Evolutionary conservation across 2,329 filamentous ascomycete genomes (phyloP).

Genomic region (Fusarium penzigii): DNA sequence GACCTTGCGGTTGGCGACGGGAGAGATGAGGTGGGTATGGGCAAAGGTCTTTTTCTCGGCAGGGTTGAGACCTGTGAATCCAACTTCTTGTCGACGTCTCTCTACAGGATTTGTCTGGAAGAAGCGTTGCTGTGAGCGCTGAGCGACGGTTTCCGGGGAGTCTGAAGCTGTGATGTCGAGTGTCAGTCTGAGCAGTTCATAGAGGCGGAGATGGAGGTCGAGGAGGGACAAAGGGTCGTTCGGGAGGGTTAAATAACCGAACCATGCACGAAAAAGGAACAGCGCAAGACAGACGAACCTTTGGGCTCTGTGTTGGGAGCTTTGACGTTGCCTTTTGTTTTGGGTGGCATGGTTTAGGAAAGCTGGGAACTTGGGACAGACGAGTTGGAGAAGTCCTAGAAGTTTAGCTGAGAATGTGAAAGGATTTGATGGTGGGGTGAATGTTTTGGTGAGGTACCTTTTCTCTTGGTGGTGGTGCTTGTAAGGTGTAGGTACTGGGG

Average conservation of each 20-base stretch:
- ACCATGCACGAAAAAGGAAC: neutral
- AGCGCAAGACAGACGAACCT: conserved; percentile 8
- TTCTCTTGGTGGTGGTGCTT: conserved; percentile 14
- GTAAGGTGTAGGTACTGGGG: no score
- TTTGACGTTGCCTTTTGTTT: conserved; percentile 39
- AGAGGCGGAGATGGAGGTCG: no score
- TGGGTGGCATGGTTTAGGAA: conserved; percentile 37
- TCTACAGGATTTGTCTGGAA: conserved; percentile 53
- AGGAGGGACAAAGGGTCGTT: no score
- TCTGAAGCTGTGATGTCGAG: conserved; percentile 24
- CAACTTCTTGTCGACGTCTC: conserved; percentile 44
- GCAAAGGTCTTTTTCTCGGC: conserved; percentile 52
- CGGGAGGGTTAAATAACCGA: no score
- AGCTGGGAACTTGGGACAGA: conserved; percentile 8
- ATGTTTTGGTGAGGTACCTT: conserved; percentile 16
- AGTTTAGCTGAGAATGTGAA: conserved; percentile 8
- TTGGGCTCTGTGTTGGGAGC: conserved; percentile 24
- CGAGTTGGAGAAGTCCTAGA: conserved; percentile 15
- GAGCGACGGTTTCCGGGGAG: conserved; percentile 47
- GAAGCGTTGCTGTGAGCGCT: conserved; percentile 49
- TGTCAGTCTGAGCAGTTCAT: conserved; percentile 2
- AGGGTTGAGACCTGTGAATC: conserved; percentile 46
- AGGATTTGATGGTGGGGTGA: conserved; percentile 28
- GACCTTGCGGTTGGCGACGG: conserved; percentile 39
- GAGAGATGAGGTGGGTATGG: conserved; percentile 47